Evolutionary conservation across 306 rosid genomes (phyloP).

Genomic region (Astragalus glycyphyllos): DNA sequence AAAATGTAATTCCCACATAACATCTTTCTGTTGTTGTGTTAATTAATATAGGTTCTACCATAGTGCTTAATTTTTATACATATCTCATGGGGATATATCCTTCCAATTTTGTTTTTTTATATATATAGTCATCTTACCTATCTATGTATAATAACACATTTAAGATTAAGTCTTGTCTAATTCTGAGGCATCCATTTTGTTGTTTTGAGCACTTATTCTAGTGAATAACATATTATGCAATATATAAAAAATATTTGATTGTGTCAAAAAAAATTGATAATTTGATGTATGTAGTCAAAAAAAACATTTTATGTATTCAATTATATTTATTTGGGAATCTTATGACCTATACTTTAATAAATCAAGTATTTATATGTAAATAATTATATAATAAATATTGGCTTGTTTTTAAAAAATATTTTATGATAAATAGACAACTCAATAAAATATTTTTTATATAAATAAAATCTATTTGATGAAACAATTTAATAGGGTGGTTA

Average conservation of each 20-base stretch:
- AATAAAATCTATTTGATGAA: not conserved
- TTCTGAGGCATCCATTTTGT: not conserved
- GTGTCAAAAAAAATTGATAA: too few relatives aligned
- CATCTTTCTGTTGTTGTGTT: conserved; percentile 28
- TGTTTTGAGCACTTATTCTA: too few relatives aligned
- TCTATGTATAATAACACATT: not conserved
- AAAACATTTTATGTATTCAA: too few relatives aligned
- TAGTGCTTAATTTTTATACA: not conserved
- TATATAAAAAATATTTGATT: too few relatives aligned
- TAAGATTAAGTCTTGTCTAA: not conserved
- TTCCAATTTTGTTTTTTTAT: not conserved
- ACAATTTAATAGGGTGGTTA: not conserved
- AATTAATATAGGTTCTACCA: conserved; percentile 50
- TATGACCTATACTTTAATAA: too few relatives aligned
- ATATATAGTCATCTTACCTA: not conserved
- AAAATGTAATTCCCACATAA: conserved; percentile 47
- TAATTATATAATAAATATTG: too few relatives aligned
- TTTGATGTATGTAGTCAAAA: too few relatives aligned
- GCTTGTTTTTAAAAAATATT: too few relatives aligned
- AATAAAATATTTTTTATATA: too few relatives aligned
- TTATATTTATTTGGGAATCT: too few relatives aligned
- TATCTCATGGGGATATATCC: not conserved
- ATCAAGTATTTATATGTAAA: too few relatives aligned
- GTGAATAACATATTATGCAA: too few relatives aligned
- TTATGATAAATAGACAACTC: not conserved